These are phyloP conservation scores for Candida sojae DNA, from an alignment of 1,139 yeast genomes.

Conservation along the genomic window DNA sequence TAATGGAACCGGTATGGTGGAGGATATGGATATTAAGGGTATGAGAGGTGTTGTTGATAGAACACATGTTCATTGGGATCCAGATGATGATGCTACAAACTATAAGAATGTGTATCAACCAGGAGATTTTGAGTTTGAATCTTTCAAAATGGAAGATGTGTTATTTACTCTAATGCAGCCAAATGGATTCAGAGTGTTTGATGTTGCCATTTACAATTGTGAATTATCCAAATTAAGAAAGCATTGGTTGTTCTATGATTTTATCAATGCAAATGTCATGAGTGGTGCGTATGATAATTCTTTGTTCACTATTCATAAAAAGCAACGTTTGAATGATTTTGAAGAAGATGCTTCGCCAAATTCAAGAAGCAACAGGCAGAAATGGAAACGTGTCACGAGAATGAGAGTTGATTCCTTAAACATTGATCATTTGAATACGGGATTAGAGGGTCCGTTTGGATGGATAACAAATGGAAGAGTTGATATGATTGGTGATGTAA, in stretches of 20 bases:
- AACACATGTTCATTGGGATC: constrained; percentile 81
- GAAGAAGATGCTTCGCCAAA: neutral
- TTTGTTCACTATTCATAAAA: constrained; percentile 84
- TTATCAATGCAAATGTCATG: constrained; percentile 79
- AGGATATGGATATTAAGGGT: constrained; percentile 81
- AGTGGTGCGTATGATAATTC: constrained; percentile 94
- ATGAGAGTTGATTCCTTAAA: constrained; percentile 81
- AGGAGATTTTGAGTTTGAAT: constrained; percentile 92
- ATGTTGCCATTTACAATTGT: constrained; percentile 83
- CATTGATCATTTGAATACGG: constrained; percentile 86
- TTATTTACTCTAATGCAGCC: constrained; percentile 84
- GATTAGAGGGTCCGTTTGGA: constrained; percentile 92
- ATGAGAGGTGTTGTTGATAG: constrained; percentile 90
- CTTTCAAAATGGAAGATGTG: constrained; percentile 80
- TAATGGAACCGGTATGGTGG: constrained; percentile 83
- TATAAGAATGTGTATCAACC: constrained; percentile 73
- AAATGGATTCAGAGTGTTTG: constrained; percentile 74
- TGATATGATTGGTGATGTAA: constrained; percentile 88
- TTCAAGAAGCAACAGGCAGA: constrained; percentile 12
- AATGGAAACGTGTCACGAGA: constrained; percentile 70
- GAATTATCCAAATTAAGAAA: constrained; percentile 78
- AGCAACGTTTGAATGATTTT: constrained; percentile 57
- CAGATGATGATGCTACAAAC: constrained; percentile 79
- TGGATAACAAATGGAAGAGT: constrained; percentile 94
- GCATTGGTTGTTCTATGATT: constrained; percentile 90